Base-by-base conservation (phyloP, 257 asterid species). In the Anisodus acutangulus region DNA sequence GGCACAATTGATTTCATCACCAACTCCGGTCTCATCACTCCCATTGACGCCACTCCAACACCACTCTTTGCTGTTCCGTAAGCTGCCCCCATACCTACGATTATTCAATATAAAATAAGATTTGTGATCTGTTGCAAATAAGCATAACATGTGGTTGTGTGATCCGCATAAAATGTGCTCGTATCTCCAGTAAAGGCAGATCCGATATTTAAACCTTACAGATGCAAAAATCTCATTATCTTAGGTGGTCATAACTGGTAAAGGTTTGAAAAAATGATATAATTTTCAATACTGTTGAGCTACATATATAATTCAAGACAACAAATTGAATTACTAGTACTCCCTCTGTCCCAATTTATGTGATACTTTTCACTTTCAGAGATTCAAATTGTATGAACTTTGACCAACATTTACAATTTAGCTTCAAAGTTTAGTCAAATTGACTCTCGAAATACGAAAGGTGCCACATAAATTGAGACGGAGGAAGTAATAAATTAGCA, bases 61-160 rank as follows among this genome's bases (percentile, higher is more conserved):
- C 97, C 97, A 86, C 97, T 93, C 92, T 93, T 93, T 3, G 97
- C 97, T 26, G 97, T 93, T 64, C 97, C 97, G 35, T 92, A 93
- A 22, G 97, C 97, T 43, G 97, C 97, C 51, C 97, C 97, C 97
- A 93, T 93, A 83, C 97, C 97, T 93, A 64, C 19, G 37, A 19
- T 59, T 45, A 62, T 59, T 6, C 57, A 45, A 22, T 39, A 59
- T 1, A 80, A 81, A 15, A 81, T 59, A 6, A 80, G 70, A 19
- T 60, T 17, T 2, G 22, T 0, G 6, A 74, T 47, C 60, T 6
- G 6, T 12, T 47, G n/a, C 10, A 74, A 22, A 49, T 49, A 74
- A 74, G 60, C 43, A 12, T 16, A 49, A 49, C 2, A 8, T 39
- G 3, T 8, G 8, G 31, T 69, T 8, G 31, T 9, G 19, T 8